Base-by-base conservation (phyloP, 306 rosid genomes). In the Inga oerstediana region DNA sequence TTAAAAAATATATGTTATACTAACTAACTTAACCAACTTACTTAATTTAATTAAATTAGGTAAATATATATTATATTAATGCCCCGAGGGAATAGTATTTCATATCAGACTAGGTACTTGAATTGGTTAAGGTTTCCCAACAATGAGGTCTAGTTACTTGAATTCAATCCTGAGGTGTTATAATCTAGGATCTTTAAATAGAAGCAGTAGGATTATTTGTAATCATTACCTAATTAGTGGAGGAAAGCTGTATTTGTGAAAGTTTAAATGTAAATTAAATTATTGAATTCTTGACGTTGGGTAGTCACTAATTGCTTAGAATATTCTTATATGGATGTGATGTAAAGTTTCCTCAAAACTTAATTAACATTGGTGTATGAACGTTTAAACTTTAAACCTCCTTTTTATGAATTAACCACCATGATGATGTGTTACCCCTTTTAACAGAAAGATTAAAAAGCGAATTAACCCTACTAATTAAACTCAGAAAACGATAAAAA, bases 161-260 rank as follows among this genome's bases (percentile, higher is more conserved):
- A 62, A 62, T 27, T 11, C 17, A 62, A 62, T 27, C 35, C 15
- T 58, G n/a, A 77, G 80, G 75, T 82, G 37, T 62, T 75, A 12
- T 80, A 76, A 78, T 64, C 51, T 16, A 74, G 49, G 79, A 82
- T 76, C 80, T 52, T 52, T 20, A 34, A 45, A 51, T 49, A 64
- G 62, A 83, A 75, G 74, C 11, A 48, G 78, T 65, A 79, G 86
- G 81, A 86, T 72, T 87, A 82, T 80, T 82, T 44, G 82, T 69
- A 84, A 86, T 85, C 85, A 85, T 83, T 37, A 86, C 87, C 51
- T 81, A 90, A 85, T 84, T 82, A 74, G 89, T 89, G 89, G 85
- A 81, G 83, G 86, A 83, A 87, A 92, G 89, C 84, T 87, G 85
- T 81, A 72, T 17, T 54, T 34, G 74, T 15, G 48, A 16, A 34